Base-by-base conservation (phyloP, 2,329 filamentous ascomycete genomes). In the Epicoccum nigrum region DNA sequence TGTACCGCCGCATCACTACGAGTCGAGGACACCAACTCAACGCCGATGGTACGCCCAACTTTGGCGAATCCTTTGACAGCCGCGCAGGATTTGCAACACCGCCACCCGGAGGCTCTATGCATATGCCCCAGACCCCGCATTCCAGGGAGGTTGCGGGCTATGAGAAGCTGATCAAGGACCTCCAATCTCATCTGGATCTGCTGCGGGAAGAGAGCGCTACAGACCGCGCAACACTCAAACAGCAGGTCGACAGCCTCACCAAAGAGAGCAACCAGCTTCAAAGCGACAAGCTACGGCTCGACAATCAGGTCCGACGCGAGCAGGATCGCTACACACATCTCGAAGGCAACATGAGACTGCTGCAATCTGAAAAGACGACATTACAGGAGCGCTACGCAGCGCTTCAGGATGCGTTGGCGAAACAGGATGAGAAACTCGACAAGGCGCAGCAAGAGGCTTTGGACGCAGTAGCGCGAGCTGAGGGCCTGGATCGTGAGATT, bases 1-100 rank as follows among this genome's bases (percentile, higher is more conserved):
- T 97, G 85, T 97, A 97, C 86, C 87, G 93, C 17, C 91, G 92
- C 44, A 92, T 97, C 79, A 83, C 97, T 23, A 89, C 93, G 60
- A 89, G 94, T 56, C 82, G 86, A 51, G 84, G 85, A 15, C 83
- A 85, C 51, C 51, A 82, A 73, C 86, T 76, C 70, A 66, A 82
- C 68, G 69, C 83, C 70, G 11, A 70, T 72, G 16, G 44, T 16
- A 53, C 56, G 23, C 49, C 58, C 13, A 60, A 65, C 3, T 65
- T 65, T 44, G 63, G 55, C 7, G 58, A 62, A n/a, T 64, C 63
- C 0, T 62, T 64, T 19, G 46, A 43, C 13, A 59, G 54, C 30
- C 53, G 51, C 7, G 51, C 55, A 4, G 48, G 42, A 23, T 51
- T 55, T 19, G 78, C 79, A n/a, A 79, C 76, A 16, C 77, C 78